Percentiles rank a stretch among this genome's conserved stretches.
Conservation (phyloP, 2,329 filamentous ascomycete species). For the Cryphonectria naterciae region DNA sequence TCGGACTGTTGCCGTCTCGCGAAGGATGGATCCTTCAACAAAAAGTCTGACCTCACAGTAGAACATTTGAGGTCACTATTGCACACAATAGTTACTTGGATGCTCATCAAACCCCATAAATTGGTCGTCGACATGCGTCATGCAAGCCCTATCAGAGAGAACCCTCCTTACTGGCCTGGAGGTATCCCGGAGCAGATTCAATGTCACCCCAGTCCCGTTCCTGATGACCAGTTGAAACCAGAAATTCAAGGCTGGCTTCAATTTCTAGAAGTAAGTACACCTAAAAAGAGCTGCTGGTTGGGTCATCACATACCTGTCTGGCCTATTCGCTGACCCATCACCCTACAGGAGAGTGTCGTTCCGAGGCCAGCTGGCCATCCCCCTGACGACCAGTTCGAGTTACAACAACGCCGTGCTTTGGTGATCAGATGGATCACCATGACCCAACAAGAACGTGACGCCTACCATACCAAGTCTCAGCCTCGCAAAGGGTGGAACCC, state of each 20-base stretch:
- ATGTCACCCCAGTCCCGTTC: not conserved
- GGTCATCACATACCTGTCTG: too few species aligned
- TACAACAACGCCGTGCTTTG: not conserved
- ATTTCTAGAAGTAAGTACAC: conserved; percentile 5
- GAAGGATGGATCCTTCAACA: not conserved
- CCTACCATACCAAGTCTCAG: not conserved
- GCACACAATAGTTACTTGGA: too few species aligned
- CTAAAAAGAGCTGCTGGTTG: not conserved
- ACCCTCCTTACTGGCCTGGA: conserved; percentile 17
- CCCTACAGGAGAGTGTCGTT: not conserved
- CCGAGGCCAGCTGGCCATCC: not conserved
- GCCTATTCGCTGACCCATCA: not conserved
- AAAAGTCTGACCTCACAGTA: not conserved
- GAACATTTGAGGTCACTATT: not conserved
- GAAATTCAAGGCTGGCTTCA: conserved; percentile 4
- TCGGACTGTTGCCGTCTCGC: not conserved
- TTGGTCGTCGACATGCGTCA: not conserved
- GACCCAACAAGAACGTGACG: not conserved
- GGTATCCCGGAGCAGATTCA: conserved; percentile 6
- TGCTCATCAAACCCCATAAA: not conserved
- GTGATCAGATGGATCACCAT: conserved; percentile 1
- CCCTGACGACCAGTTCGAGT: not conserved
- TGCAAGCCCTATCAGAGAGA: not conserved
- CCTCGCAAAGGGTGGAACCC: not conserved
- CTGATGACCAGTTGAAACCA: not conserved